Evolutionary conservation across 805 yeast genomes (phyloP).

Genomic region (Candida bentonensis): DNA sequence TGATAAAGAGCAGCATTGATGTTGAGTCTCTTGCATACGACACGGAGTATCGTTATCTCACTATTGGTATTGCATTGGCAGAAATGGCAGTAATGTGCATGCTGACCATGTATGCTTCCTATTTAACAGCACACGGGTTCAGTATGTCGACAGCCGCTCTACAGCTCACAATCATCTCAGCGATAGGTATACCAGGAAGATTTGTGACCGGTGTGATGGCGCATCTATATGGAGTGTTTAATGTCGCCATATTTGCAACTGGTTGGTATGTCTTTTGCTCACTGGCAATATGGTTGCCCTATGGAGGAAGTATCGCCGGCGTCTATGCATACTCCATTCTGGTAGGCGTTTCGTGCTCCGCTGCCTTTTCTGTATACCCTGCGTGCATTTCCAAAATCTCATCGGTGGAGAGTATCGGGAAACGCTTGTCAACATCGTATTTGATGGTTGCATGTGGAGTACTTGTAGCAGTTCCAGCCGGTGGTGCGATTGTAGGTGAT

Average conservation of each 20-base stretch:
- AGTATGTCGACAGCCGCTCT: neutral
- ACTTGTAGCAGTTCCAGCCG: slow-evolving; percentile 35
- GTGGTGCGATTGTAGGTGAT: slow-evolving; percentile 29
- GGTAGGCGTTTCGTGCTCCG: slow-evolving; percentile 42
- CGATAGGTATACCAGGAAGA: slow-evolving; percentile 33
- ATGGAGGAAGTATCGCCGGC: slow-evolving; percentile 23
- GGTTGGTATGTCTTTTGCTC: slow-evolving; percentile 20
- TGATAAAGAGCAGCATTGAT: slow-evolving; percentile 22
- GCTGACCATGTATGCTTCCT: slow-evolving; percentile 39
- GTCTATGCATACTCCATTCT: slow-evolving; percentile 36
- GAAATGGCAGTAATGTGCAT: slow-evolving; percentile 35
- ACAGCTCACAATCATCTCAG: slow-evolving; percentile 13
- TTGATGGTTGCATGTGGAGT: slow-evolving; percentile 39
- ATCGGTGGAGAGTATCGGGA: slow-evolving; percentile 40
- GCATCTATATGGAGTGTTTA: slow-evolving; percentile 37
- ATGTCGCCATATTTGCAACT: slow-evolving; percentile 31
- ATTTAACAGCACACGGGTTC: slow-evolving; percentile 22
- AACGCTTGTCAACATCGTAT: slow-evolving; percentile 43
- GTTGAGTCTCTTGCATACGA: slow-evolving; percentile 29
- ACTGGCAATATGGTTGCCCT: slow-evolving; percentile 30
- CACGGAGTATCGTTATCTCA: slow-evolving; percentile 27
- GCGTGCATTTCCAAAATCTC: slow-evolving; percentile 48
- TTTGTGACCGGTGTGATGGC: slow-evolving; percentile 31
- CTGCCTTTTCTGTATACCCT: slow-evolving; percentile 45
- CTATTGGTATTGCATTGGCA: slow-evolving; percentile 30